These are phyloP conservation scores for Cryptomeria japonica DNA, from an alignment of 75 land plant species.

Conservation along the genomic window DNA sequence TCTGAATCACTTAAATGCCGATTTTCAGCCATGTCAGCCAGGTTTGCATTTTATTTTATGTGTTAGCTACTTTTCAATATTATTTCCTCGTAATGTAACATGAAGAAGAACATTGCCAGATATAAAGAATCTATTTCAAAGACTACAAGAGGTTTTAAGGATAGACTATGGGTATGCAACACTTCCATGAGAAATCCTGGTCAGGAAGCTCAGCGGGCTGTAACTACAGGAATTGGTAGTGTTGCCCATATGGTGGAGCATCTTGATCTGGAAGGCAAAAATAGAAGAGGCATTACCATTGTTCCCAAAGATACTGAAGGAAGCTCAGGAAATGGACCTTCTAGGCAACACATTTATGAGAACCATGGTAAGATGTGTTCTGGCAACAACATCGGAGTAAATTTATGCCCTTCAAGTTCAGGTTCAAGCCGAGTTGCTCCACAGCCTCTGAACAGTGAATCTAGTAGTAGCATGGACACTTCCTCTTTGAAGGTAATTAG, in stretches of 20 bases:
- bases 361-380: conserved; percentile 7
- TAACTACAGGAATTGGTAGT: conserved; percentile 51
- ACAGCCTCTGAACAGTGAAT: conserved; percentile 5
- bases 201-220: conserved; percentile 49
- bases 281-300: conserved; percentile 11
- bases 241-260: conserved; percentile 50
- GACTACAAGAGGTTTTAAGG: conserved; percentile 88
- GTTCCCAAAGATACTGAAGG: conserved; percentile 8
- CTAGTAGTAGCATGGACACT: not conserved
- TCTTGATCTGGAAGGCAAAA: conserved; percentile 33
- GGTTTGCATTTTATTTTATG: conserved; percentile 45
- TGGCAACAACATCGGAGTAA: conserved; percentile 10
- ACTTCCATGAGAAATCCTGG: conserved; percentile 34
- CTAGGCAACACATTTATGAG: conserved; percentile 8
- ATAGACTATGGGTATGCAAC: conserved; percentile 69
- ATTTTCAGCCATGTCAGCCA: conserved; percentile 68
- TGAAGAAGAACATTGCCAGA: conserved; percentile 27
- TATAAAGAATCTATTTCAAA: conserved; percentile 87
- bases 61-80: not conserved
- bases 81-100: conserved; percentile 1
- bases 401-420: conserved; percentile 38
- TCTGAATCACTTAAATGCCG: conserved; percentile 89
- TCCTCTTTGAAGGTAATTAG: conserved; percentile 1
- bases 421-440: conserved; percentile 24
- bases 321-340: conserved; percentile 14